These are phyloP conservation scores for Sporobolomyces pararoseus DNA, from an alignment of 768 basidiomycete species.

Conservation along the genomic window DNA sequence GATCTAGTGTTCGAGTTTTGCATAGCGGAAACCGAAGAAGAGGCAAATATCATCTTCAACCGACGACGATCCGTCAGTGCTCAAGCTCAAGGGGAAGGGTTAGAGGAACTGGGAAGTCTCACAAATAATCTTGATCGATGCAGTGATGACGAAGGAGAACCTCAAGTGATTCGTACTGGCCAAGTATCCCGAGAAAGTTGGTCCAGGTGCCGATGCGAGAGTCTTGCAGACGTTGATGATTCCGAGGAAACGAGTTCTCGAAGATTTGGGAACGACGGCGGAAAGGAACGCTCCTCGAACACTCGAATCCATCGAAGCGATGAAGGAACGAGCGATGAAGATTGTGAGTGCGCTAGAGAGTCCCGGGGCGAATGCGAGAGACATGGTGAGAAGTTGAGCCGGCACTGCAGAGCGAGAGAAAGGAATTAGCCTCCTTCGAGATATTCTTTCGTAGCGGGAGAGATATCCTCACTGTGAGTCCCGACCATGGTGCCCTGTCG, in stretches of 20 bases:
- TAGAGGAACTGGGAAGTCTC: not conserved
- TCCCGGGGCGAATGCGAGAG: conserved; percentile 12
- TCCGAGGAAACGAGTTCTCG: conserved; percentile 33
- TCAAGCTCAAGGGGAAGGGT: no score
- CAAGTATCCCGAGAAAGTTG: conserved; percentile 19
- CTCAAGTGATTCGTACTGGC: conserved; percentile 12
- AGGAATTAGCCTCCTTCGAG: not conserved
- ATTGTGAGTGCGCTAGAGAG: conserved; percentile 20
- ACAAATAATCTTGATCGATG: conserved; percentile 25
- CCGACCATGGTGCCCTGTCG: conserved; percentile 31
- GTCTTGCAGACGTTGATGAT: conserved; percentile 39
- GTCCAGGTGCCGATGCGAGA: conserved; percentile 28
- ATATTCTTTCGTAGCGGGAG: not conserved
- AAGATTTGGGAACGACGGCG: conserved; percentile 28
- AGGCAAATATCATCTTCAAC: conserved; percentile 19
- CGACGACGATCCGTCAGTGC: no score
- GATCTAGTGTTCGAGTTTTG: conserved; percentile 29
- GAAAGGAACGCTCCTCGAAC: conserved; percentile 36
- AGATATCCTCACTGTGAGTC: conserved; percentile 15
- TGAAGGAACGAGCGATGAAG: conserved; percentile 15
- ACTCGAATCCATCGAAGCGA: conserved; percentile 26
- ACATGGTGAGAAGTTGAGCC: conserved; percentile 31
- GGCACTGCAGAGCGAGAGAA: conserved; percentile 15
- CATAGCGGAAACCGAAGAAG: conserved; percentile 23
- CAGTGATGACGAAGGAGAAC: conserved; percentile 27